A percentile compares a stretch with the other conserved stretches of the same genome.
phyloP scores from a whole-genome alignment of 257 asterid species.

The Coffea canephora region DNA sequence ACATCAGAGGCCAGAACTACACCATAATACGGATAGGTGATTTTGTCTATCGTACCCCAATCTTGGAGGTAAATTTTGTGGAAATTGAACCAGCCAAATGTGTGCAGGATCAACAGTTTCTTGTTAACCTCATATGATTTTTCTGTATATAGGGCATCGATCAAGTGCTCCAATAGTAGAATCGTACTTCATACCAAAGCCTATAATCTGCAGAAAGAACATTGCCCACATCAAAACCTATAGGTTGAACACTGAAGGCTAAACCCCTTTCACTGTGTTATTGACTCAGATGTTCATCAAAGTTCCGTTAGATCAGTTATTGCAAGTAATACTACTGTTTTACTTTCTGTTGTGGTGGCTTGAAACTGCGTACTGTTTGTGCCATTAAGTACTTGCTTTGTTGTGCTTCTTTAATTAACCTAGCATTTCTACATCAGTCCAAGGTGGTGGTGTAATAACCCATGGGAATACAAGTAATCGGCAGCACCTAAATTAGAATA shows the following conservation, averaged over 20 bases:
- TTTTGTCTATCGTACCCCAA: neutral
- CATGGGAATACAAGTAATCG: neutral
- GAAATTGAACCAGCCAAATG: neutral
- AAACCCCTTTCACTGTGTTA: neutral
- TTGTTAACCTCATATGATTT: constrained; percentile 3
- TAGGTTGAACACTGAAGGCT: neutral
- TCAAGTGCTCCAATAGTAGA: neutral
- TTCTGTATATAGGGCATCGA: constrained; percentile 8
- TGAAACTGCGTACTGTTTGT: neutral
- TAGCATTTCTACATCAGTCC: neutral
- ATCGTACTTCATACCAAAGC: neutral
- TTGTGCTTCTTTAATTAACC: neutral
- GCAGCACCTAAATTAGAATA: neutral
- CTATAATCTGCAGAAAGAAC: constrained; percentile 6
- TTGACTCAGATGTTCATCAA: neutral
- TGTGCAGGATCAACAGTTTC: neutral
- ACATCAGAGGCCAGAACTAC: neutral
- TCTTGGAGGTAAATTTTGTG: neutral
- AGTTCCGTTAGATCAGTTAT: neutral
- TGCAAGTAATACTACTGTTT: neutral
- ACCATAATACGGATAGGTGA: neutral
- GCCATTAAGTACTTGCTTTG: neutral
- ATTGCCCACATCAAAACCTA: neutral
- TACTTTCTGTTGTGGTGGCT: neutral
- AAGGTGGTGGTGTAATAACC: neutral